Percentiles rank a stretch among this genome's conserved stretches.
phyloP scores from a whole-genome alignment of 306 rosid species.

The Cicer pinnatifidum region DNA sequence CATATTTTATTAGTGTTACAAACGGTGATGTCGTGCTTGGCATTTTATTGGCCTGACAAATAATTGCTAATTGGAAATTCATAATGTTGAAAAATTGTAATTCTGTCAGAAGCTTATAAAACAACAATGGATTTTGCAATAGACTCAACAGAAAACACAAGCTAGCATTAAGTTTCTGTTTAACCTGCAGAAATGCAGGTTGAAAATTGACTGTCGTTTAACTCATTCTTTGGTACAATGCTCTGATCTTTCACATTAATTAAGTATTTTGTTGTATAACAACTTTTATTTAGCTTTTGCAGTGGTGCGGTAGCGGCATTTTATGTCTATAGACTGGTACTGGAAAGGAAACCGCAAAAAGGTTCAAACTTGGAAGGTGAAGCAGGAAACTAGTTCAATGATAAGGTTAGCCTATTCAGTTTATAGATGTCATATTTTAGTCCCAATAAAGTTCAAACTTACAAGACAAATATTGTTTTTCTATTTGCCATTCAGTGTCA shows the following conservation, averaged over 20 bases:
- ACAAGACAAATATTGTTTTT: constrained; percentile 2
- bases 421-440: constrained; percentile 6
- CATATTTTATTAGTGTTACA: constrained; percentile 20
- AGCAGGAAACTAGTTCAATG: constrained; percentile 48
- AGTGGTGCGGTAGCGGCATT: constrained; percentile 77
- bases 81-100: constrained; percentile 1
- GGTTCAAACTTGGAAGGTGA: constrained; percentile 56
- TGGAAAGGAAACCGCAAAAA: constrained; percentile 51
- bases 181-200: constrained; percentile 27
- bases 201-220: constrained; percentile 9
- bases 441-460: neutral
- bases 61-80: constrained; percentile 27
- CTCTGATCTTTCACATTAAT: constrained; percentile 6
- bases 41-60: constrained; percentile 15
- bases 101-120: constrained; percentile 12
- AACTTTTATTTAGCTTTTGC: constrained; percentile 46
- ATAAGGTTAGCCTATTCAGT: constrained; percentile 51
- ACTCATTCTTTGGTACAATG: neutral
- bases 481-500: constrained; percentile 29
- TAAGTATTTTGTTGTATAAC: constrained; percentile 32
- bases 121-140: neutral
- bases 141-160: neutral
- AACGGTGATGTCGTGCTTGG: neutral
- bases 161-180: constrained; percentile 19
- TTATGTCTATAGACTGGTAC: constrained; percentile 63